Evolutionary conservation across 768 basidiomycete species (phyloP).

Genomic region (Trametes coccinea): DNA sequence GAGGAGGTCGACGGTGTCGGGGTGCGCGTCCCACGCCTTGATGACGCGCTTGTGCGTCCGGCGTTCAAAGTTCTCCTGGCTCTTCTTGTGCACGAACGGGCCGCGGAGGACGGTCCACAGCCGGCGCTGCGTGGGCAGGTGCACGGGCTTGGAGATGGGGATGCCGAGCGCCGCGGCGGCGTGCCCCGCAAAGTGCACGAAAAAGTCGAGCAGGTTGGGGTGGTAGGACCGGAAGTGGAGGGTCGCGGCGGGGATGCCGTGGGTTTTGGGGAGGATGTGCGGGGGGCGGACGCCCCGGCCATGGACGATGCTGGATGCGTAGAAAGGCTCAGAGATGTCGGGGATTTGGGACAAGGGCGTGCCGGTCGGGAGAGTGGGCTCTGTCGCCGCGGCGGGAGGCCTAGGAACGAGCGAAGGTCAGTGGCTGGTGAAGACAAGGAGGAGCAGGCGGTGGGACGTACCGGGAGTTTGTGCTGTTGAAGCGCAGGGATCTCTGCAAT

Average conservation of each 20-base stretch:
- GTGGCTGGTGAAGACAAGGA: neutral
- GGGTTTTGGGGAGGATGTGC: slow-evolving; percentile 57
- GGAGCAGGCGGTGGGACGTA: neutral
- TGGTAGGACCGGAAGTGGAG: slow-evolving; percentile 84
- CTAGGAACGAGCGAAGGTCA: neutral
- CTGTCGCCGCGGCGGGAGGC: neutral
- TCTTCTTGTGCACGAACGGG: slow-evolving; percentile 92
- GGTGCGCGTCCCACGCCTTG: slow-evolving; percentile 89
- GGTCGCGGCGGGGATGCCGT: slow-evolving; percentile 74
- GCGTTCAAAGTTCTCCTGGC: slow-evolving; percentile 93
- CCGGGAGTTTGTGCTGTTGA: slow-evolving; percentile 6
- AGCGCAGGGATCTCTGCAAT: slow-evolving; percentile 9
- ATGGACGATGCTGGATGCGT: slow-evolving; percentile 57
- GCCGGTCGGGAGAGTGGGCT: neutral
- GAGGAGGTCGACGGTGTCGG: slow-evolving; percentile 78
- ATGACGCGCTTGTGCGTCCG: slow-evolving; percentile 80
- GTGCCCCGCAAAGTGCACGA: slow-evolving; percentile 80
- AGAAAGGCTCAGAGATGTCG: slow-evolving; percentile 36
- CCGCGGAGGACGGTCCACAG: slow-evolving; percentile 85
- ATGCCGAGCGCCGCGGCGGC: slow-evolving; percentile 85
- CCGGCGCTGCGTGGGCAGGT: slow-evolving; percentile 71
- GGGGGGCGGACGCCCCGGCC: slow-evolving; percentile 61
- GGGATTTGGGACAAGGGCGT: neutral
- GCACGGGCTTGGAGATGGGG: slow-evolving; percentile 63
- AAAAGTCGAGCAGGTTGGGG: slow-evolving; percentile 66